A percentile compares a stretch with the other conserved stretches of the same genome.
These are phyloP conservation scores for Pichia gijzeniarum DNA, from an alignment of 805 yeast species.

Conservation along the genomic window DNA sequence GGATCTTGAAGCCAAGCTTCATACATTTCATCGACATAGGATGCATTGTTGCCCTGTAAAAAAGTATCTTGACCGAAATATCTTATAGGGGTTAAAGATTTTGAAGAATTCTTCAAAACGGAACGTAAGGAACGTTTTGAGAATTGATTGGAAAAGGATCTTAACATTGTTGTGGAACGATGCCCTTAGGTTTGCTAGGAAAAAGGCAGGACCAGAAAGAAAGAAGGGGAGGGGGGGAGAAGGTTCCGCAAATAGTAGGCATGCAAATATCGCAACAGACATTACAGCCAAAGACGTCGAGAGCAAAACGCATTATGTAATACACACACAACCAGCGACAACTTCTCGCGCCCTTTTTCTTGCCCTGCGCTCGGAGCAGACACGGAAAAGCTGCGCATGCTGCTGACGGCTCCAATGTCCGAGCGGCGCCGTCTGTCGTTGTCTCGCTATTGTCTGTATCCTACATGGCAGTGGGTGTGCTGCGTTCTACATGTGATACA, in stretches of 20 bases:
- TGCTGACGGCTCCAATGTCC: not conserved
- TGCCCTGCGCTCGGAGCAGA: constrained; percentile 10
- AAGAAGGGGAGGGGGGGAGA: no score
- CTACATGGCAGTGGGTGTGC: no score
- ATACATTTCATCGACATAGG: constrained; percentile 97
- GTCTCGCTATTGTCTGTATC: no score
- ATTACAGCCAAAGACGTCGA: not conserved
- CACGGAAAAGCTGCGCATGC: constrained; percentile 13
- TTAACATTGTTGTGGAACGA: constrained; percentile 19
- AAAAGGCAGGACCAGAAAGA: not conserved
- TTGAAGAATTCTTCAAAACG: constrained; percentile 12
- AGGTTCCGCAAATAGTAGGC: no score
- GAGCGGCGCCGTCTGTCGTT: no score
- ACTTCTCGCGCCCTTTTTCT: not conserved
- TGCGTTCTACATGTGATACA: no score
- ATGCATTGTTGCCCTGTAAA: constrained; percentile 76
- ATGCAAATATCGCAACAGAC: no score
- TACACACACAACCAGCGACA: not conserved
- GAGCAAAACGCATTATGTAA: not conserved
- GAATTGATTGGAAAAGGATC: constrained; percentile 22
- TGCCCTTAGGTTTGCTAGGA: not conserved
- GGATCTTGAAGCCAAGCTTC: constrained; percentile 92
- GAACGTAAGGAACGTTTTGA: constrained; percentile 23
- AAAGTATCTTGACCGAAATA: constrained; percentile 61
- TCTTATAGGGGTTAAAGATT: constrained; percentile 11